Percentiles rank a stretch among this genome's conserved stretches.
These are phyloP conservation scores for Apiotrichum veenhuisii DNA, from an alignment of 1,284 basidiomycete species.

Conservation along the genomic window DNA sequence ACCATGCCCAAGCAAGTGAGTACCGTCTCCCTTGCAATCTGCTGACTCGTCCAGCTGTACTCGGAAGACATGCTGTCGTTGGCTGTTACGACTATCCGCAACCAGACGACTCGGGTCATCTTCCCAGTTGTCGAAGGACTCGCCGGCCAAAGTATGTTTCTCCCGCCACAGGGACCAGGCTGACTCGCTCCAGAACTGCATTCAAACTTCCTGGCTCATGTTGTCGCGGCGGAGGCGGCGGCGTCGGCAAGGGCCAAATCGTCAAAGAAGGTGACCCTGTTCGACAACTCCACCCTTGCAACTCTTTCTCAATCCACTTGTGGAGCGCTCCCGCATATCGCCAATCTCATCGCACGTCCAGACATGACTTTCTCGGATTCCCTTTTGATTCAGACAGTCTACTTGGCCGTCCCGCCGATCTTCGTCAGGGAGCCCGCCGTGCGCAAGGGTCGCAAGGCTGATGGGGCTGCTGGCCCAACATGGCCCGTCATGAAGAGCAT, in stretches of 20 bases:
- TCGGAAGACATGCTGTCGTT: slow-evolving; percentile 85
- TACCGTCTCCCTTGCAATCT: slow-evolving; percentile 1
- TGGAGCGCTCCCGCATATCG: slow-evolving; percentile 48
- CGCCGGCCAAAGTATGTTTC: slow-evolving; percentile 49
- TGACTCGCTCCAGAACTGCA: slow-evolving; percentile 23
- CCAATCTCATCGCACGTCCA: slow-evolving; percentile 43
- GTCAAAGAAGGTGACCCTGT: slow-evolving; percentile 11
- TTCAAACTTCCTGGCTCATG: slow-evolving; percentile 57
- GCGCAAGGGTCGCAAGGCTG: slow-evolving; percentile 54
- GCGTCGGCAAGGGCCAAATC: slow-evolving; percentile 33
- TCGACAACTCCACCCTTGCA: slow-evolving; percentile 56
- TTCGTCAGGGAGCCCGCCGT: slow-evolving; percentile 67
- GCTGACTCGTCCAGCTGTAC: slow-evolving; percentile 59
- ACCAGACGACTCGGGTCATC: slow-evolving; percentile 70
- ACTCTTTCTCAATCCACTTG: slow-evolving; percentile 62
- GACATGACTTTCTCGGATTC: slow-evolving; percentile 74
- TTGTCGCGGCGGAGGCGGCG: slow-evolving; percentile 54
- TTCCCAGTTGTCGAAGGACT: slow-evolving; percentile 81
- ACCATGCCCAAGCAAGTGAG: slow-evolving; percentile 75
- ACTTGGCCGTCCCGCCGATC: slow-evolving; percentile 86
- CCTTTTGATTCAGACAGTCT: slow-evolving; percentile 84
- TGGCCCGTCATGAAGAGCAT: slow-evolving; percentile 65
- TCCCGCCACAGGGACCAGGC: too few relatives aligned
- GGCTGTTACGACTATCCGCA: slow-evolving; percentile 72
- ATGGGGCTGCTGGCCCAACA: slow-evolving; percentile 55